Evolutionary conservation across 208 protist species (phyloP).

Genomic region (Angomonas deanei): DNA sequence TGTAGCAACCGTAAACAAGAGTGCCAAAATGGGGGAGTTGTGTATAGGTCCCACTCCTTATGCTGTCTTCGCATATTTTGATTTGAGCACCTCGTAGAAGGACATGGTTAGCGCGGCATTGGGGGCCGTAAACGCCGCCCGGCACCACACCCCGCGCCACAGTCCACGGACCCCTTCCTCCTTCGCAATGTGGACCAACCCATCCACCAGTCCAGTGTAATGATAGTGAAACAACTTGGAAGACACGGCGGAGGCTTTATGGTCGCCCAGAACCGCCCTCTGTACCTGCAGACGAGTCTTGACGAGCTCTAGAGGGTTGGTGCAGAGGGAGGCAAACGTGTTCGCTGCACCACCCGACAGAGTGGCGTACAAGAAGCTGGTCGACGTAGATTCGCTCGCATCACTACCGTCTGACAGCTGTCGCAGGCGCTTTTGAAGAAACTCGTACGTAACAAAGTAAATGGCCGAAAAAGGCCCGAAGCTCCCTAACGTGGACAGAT

Average conservation of each 20-base stretch:
- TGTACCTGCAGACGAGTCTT: slow-evolving; percentile 91
- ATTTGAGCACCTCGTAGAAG: slow-evolving; percentile 50
- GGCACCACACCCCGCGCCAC: slow-evolving; percentile 52
- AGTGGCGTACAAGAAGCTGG: slow-evolving; percentile 31
- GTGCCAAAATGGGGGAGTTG: slow-evolving; percentile 1
- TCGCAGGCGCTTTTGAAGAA: slow-evolving; percentile 26
- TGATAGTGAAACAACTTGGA: slow-evolving; percentile 60
- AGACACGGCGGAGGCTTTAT: too few relatives aligned
- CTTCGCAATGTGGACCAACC: slow-evolving; percentile 29
- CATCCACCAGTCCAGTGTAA: slow-evolving; percentile 55
- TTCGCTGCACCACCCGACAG: slow-evolving; percentile 50
- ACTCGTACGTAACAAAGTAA: slow-evolving; percentile 87
- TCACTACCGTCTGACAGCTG: neutral
- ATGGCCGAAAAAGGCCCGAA: slow-evolving; percentile 88
- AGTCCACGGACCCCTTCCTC: slow-evolving; percentile 56
- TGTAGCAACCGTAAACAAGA: slow-evolving; percentile 4
- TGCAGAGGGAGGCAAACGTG: slow-evolving; percentile 55
- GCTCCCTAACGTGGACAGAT: slow-evolving; percentile 74
- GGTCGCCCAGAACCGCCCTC: slow-evolving; percentile 45
- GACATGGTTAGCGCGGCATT: slow-evolving; percentile 85
- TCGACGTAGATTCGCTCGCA: neutral
- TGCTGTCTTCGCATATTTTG: neutral
- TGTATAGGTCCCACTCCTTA: too few relatives aligned
- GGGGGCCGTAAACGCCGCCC: slow-evolving; percentile 59
- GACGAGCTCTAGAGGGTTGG: slow-evolving; percentile 87